phyloP scores from a whole-genome alignment of 2,329 filamentous ascomycete genomes.

The Neofusicoccum kwambonambiense region DNA sequence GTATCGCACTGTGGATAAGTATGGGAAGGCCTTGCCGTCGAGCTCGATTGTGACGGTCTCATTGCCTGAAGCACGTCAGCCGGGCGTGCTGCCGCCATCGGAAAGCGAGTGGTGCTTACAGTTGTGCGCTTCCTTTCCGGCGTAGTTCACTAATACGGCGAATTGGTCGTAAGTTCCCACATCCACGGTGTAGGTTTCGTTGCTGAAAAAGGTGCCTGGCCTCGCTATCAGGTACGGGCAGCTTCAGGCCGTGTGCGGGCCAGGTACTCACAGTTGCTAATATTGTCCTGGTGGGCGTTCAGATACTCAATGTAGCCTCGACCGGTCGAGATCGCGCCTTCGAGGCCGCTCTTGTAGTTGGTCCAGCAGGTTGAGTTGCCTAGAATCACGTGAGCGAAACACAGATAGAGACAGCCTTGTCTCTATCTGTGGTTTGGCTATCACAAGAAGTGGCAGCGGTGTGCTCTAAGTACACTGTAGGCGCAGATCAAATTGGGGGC shows the following conservation, averaged over 20 bases:
- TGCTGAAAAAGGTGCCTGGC: background rate
- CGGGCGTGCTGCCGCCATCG: background rate
- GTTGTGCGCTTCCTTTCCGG: background rate
- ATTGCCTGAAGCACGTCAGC: background rate
- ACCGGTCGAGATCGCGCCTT: too few relatives aligned
- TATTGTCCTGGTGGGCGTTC: background rate
- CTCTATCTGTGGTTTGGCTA: too few relatives aligned
- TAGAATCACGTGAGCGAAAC: background rate
- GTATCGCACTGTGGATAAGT: background rate
- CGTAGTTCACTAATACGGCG: background rate
- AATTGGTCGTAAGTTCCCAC: background rate
- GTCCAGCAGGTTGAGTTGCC: background rate
- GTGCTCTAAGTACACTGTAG: too few relatives aligned
- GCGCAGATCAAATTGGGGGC: too few relatives aligned
- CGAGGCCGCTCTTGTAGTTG: background rate
- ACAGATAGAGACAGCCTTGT: too few relatives aligned
- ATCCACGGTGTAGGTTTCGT: background rate
- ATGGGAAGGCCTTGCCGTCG: background rate
- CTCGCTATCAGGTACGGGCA: background rate
- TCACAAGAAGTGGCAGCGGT: too few relatives aligned
- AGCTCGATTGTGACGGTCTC: constrained; percentile 19
- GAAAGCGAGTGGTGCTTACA: background rate
- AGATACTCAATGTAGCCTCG: background rate
- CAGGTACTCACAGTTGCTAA: background rate
- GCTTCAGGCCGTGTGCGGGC: too few relatives aligned